These are phyloP conservation scores for Sphaerulina musiva DNA, from an alignment of 2,329 filamentous ascomycete genomes.

Conservation along the genomic window DNA sequence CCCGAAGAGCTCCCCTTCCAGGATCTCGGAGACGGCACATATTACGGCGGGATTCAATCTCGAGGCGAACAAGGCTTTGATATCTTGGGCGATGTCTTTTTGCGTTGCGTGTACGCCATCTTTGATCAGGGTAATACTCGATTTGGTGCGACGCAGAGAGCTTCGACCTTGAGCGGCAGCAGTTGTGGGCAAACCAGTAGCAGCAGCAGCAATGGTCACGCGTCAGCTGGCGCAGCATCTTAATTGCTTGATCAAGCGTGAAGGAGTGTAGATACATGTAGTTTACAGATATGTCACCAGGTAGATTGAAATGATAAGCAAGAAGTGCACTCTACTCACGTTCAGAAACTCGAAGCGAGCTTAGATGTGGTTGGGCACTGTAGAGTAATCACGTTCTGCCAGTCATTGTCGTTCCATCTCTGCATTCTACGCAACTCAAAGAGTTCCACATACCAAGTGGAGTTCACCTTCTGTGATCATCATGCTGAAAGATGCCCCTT, in stretches of 20 bases:
- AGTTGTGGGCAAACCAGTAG: neutral
- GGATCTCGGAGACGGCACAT: constrained; percentile 48
- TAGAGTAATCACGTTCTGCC: too few relatives aligned
- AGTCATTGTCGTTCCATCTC: too few relatives aligned
- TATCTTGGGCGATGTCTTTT: constrained; percentile 57
- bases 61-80: constrained; percentile 54
- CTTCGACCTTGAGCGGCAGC: constrained; percentile 9
- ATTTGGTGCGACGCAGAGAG: constrained; percentile 51
- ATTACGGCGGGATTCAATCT: constrained; percentile 61
- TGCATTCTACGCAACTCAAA: too few relatives aligned
- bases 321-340: too few relatives aligned
- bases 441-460: too few relatives aligned
- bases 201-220: neutral
- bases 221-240: neutral
- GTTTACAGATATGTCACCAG: too few relatives aligned
- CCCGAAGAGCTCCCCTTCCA: constrained; percentile 58
- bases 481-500: too few relatives aligned
- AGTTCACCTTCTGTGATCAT: too few relatives aligned
- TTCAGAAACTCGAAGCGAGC: too few relatives aligned
- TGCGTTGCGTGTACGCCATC: constrained; percentile 60
- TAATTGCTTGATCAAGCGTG: neutral
- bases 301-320: too few relatives aligned
- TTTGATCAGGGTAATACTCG: constrained; percentile 56
- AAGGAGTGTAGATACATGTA: neutral
- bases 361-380: too few relatives aligned